Conservation (phyloP, 805 yeast species). For the Starmera caribaea region DNA sequence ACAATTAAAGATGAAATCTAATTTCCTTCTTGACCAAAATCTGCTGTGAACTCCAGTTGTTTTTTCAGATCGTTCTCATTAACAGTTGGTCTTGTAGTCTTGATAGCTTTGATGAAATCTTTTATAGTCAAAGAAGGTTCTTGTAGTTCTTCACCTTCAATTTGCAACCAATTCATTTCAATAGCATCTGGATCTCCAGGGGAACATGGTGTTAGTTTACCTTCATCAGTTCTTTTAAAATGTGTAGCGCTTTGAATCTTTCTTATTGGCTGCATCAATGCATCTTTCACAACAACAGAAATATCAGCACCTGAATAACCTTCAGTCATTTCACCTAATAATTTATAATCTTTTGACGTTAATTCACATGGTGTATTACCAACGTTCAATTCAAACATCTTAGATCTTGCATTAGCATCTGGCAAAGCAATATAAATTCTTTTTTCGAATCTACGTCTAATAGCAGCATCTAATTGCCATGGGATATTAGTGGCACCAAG, state of each 20-base stretch:
- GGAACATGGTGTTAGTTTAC: constrained; percentile 80
- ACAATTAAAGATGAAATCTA: constrained; percentile 24
- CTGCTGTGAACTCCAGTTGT: constrained; percentile 83
- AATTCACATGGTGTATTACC: constrained; percentile 83
- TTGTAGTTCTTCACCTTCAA: constrained; percentile 77
- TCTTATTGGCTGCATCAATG: constrained; percentile 95
- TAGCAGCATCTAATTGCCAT: constrained; percentile 97
- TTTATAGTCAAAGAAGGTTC: constrained; percentile 87
- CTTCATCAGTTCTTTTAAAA: constrained; percentile 51
- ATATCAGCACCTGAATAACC: constrained; percentile 98
- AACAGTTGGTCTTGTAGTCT: constrained; percentile 90
- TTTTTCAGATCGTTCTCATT: constrained; percentile 72
- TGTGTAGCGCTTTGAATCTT: constrained; percentile 95
- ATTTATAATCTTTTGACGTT: constrained; percentile 59
- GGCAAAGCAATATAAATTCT: constrained; percentile 94
- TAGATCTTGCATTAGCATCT: constrained; percentile 82
- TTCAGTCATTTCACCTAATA: constrained; percentile 86
- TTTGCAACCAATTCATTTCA: constrained; percentile 91
- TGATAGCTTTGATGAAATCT: constrained; percentile 89
- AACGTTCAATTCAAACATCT: constrained; percentile 90
- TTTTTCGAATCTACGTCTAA: constrained; percentile 90
- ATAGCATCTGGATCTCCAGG: constrained; percentile 87
- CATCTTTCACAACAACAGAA: constrained; percentile 94
- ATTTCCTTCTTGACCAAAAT: constrained; percentile 97
- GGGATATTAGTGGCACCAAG: constrained; percentile 98